phyloP scores from a whole-genome alignment of 495 filamentous ascomycete species.

The Thermochaetoides thermophila region DNA sequence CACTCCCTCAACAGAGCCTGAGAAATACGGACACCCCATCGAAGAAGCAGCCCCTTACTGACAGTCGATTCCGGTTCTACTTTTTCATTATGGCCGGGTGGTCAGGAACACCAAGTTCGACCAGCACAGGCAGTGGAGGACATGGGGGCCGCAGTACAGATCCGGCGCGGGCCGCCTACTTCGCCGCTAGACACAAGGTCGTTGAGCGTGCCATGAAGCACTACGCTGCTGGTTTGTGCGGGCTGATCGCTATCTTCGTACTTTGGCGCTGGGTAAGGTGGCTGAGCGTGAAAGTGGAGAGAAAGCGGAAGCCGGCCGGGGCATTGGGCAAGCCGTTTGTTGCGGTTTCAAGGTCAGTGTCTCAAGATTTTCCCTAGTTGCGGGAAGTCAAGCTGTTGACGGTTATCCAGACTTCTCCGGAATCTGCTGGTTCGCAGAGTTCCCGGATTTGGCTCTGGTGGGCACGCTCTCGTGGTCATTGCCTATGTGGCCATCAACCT shows the following conservation, averaged over 20 bases:
- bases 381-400: slow-evolving; percentile 1
- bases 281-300: slow-evolving; percentile 12
- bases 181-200: slow-evolving; percentile 15
- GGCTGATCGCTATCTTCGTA: slow-evolving; percentile 36
- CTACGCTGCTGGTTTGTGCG: slow-evolving; percentile 30
- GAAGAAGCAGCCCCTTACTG: too few species aligned
- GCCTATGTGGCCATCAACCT: slow-evolving; percentile 38
- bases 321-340: slow-evolving; percentile 14
- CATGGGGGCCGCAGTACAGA: slow-evolving; percentile 5
- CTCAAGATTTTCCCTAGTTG: neutral
- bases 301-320: slow-evolving; percentile 7
- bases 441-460: slow-evolving; percentile 36
- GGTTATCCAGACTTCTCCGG: slow-evolving; percentile 16
- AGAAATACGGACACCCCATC: too few species aligned
- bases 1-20: too few species aligned
- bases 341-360: slow-evolving; percentile 12
- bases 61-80: too few species aligned
- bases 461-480: slow-evolving; percentile 32
- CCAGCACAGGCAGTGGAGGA: slow-evolving; percentile 1
- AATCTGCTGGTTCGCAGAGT: slow-evolving; percentile 30
- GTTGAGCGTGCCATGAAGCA: slow-evolving; percentile 23
- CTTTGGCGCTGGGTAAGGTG: slow-evolving; percentile 32
- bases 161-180: slow-evolving; percentile 11
- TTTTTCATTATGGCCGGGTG: too few species aligned
- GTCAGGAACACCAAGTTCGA: too few species aligned